Conservation (phyloP, 371 early-diverging fungal species). For the Rhizopus sp. region DNA sequence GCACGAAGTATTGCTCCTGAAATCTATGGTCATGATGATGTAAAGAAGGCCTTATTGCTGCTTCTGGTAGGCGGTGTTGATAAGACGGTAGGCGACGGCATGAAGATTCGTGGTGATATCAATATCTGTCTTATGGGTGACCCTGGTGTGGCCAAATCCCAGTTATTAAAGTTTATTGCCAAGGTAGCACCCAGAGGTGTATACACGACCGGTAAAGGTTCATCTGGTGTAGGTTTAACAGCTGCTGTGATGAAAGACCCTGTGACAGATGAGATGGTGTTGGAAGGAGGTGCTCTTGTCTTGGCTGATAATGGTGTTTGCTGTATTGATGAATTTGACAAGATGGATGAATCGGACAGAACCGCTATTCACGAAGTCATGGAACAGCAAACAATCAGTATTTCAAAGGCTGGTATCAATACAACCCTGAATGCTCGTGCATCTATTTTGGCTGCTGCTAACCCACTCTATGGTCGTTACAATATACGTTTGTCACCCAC, state of each 20-base stretch:
- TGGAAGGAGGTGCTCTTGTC: slow-evolving; percentile 93
- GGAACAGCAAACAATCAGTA: slow-evolving; percentile 96
- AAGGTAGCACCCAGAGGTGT: slow-evolving; percentile 89
- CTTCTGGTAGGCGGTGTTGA: slow-evolving; percentile 90
- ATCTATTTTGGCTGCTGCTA: slow-evolving; percentile 90
- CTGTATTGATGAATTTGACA: slow-evolving; percentile 96
- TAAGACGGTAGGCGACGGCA: slow-evolving; percentile 86
- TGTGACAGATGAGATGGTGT: slow-evolving; percentile 85
- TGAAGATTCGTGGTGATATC: slow-evolving; percentile 94
- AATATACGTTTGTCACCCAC: slow-evolving; percentile 77
- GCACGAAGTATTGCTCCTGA: slow-evolving; percentile 96
- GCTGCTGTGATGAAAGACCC: slow-evolving; percentile 88
- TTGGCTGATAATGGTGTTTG: slow-evolving; percentile 92
- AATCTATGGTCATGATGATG: slow-evolving; percentile 96
- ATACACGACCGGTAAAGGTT: slow-evolving; percentile 93
- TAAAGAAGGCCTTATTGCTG: slow-evolving; percentile 91
- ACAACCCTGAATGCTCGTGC: slow-evolving; percentile 93
- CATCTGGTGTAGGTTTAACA: slow-evolving; percentile 95
- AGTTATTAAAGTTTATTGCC: slow-evolving; percentile 86
- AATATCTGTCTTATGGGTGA: slow-evolving; percentile 99
- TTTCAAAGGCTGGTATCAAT: slow-evolving; percentile 93
- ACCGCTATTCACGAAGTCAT: slow-evolving; percentile 95
- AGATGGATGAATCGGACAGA: slow-evolving; percentile 90
- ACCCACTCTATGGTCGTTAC: slow-evolving; percentile 87
- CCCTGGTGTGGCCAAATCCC: slow-evolving; percentile 97